Evolutionary conservation across 179 eudicot species (phyloP), one percentile per base, ranked within the genome.

Genomic region (Pouteria campechiana): DNA sequence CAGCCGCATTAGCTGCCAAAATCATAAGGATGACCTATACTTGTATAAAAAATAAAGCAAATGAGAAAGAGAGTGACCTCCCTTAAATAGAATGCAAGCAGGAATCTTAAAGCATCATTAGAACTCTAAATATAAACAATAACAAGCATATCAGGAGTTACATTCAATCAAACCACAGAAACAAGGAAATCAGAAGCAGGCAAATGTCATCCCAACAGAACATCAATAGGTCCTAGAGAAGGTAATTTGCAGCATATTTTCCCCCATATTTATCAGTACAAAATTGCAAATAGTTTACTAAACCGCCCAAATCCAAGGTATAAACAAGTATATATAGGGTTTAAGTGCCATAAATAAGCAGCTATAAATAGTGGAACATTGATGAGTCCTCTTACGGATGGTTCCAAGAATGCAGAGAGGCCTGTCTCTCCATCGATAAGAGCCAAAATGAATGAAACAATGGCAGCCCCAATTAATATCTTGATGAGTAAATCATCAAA

Each of bases 1-100:
- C 99, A 22, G 99, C 85, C 39, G 99, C 99, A 73, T 92, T 92
- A 58, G 96, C 99, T 51, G 99, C 99, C 59, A 92, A 69, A 76
- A 92, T 92, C 94, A 87, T 70, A 47, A 92, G 73, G 35, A 92
- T 92, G 33, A 92, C 99, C 99, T 92, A 78, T 32, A 55, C 46
- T 56, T 8, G 23, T 37, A 32, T 3, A 40, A 13, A 13, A 21
- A 18, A 42, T 30, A 32, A 54, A 11, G 4, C 20, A 22, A 27
- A 16, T 1, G 12, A 28, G 24, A 36, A 38, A n/a, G 5, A 6
- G 16, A 12, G 16, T 10, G 19, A 19, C 13, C 2, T n/a, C 4
- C 36, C 41, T n/a, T n/a, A n/a, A n/a, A n/a, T 32, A 46, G 36
- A 39, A 51, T 20, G 19, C 37, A 46, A 12, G 7, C n/a, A 40